phyloP scores from a whole-genome alignment of 2,329 filamentous ascomycete species.

The Clonostachys rosea region DNA sequence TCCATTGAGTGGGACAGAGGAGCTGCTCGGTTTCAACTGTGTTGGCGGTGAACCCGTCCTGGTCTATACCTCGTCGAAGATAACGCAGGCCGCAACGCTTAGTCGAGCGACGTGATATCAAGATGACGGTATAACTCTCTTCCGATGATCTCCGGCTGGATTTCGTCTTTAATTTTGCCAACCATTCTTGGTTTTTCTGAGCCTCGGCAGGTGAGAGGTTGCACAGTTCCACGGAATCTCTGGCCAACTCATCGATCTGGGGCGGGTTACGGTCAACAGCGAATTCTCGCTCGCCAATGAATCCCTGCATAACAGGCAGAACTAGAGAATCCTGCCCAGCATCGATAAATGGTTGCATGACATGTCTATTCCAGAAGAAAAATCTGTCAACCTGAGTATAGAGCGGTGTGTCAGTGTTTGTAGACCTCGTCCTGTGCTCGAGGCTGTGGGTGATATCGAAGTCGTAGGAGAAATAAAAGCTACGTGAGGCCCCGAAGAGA shows the following conservation, averaged over 20 bases:
- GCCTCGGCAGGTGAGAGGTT: constrained; percentile 21
- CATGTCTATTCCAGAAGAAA: constrained; percentile 88
- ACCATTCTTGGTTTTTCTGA: constrained; percentile 4
- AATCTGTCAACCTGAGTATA: constrained; percentile 68
- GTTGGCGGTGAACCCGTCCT: constrained; percentile 85
- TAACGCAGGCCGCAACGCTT: constrained; percentile 87
- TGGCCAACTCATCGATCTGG: constrained; percentile 40
- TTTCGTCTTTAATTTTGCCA: constrained; percentile 5
- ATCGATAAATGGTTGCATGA: constrained; percentile 70
- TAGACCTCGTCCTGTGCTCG: constrained; percentile 18
- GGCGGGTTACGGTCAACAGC: constrained; percentile 60
- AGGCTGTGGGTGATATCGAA: constrained; percentile 77
- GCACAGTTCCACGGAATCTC: constrained; percentile 41
- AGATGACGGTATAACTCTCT: constrained; percentile 69
- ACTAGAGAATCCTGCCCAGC: constrained; percentile 67
- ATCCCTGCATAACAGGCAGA: constrained; percentile 87
- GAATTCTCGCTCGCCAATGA: constrained; percentile 83
- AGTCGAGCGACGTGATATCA: constrained; percentile 85
- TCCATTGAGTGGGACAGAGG: constrained; percentile 67
- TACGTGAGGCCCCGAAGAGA: constrained; percentile 74
- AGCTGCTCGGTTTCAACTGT: constrained; percentile 95
- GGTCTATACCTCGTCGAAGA: constrained; percentile 83
- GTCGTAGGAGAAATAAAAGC: constrained; percentile 95
- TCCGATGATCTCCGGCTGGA: constrained; percentile 37
- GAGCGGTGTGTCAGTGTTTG: constrained; percentile 43